Evolutionary conservation across 2,329 filamentous ascomycete genomes (phyloP).

Genomic region (Cytospora leucostoma): DNA sequence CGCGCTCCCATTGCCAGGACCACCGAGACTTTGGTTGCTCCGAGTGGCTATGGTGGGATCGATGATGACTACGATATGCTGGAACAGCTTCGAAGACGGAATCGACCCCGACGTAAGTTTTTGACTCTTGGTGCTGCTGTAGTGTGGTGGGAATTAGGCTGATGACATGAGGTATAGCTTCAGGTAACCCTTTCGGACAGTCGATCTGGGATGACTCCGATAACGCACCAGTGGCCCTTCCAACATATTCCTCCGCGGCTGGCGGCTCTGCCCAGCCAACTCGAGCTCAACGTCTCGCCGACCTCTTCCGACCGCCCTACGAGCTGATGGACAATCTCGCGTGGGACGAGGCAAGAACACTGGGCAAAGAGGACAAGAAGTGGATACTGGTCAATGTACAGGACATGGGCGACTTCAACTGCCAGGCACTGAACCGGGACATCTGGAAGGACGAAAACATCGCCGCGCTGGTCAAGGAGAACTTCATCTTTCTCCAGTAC

Average conservation of each 20-base stretch:
- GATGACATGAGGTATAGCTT: constrained; percentile 12
- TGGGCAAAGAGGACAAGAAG: constrained; percentile 85
- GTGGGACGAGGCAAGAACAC: constrained; percentile 83
- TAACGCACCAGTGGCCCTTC: background rate
- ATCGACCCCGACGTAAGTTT: constrained; percentile 36
- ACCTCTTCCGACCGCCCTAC: constrained; percentile 90
- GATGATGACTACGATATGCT: constrained; percentile 62
- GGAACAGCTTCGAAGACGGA: constrained; percentile 61
- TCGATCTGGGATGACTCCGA: constrained; percentile 42
- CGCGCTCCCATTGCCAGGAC: constrained; percentile 89
- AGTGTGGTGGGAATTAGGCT: background rate
- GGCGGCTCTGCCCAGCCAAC: constrained; percentile 48
- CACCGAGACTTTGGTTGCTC: constrained; percentile 87
- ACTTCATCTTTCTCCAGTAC: constrained; percentile 96
- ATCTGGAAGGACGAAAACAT: constrained; percentile 89
- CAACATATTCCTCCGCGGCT: constrained; percentile 21
- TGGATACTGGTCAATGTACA: constrained; percentile 97
- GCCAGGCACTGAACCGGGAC: constrained; percentile 90
- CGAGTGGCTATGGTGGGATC: constrained; percentile 53
- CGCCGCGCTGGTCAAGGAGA: constrained; percentile 78
- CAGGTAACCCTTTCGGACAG: constrained; percentile 43
- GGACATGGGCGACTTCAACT: constrained; percentile 90
- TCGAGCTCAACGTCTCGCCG: constrained; percentile 80
- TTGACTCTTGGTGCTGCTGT: background rate
- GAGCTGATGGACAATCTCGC: constrained; percentile 78